Percentiles rank a stretch among this genome's conserved stretches.
Conservation (phyloP, 2,329 filamentous ascomycete genomes). For the Beauveria medogensis region DNA sequence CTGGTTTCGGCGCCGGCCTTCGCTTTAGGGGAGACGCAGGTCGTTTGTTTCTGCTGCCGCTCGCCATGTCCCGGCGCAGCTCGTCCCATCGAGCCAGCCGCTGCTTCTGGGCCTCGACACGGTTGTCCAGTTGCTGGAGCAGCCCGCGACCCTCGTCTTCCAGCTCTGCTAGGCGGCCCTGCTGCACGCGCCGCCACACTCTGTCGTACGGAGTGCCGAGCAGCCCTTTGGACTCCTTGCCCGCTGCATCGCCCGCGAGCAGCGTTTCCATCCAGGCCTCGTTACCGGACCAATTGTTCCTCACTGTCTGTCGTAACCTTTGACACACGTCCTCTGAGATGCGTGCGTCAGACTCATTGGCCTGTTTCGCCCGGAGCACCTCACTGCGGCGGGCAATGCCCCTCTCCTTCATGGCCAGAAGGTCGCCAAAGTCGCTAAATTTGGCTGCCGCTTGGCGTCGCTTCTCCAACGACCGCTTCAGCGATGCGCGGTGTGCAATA, state of each 20-base stretch:
- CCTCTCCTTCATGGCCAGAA: constrained; percentile 56
- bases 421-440: constrained; percentile 55
- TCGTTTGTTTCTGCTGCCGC: constrained; percentile 17
- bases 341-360: constrained; percentile 19
- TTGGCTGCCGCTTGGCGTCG: constrained; percentile 52
- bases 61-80: constrained; percentile 48
- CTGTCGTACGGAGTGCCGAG: constrained; percentile 59
- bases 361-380: constrained; percentile 28
- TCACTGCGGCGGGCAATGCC: constrained; percentile 48
- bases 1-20: constrained; percentile 15
- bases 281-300: constrained; percentile 72
- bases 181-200: constrained; percentile 61
- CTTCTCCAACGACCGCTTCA: constrained; percentile 49
- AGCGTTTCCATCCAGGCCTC: constrained; percentile 66
- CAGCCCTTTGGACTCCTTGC: constrained; percentile 48
- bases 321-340: constrained; percentile 34
- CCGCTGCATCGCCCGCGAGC: constrained; percentile 54
- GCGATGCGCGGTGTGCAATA: constrained; percentile 62
- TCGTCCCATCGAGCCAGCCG: constrained; percentile 66
- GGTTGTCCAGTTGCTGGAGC: constrained; percentile 61
- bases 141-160: constrained; percentile 45
- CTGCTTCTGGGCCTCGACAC: constrained; percentile 58
- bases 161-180: constrained; percentile 48
- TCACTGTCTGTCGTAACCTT: constrained; percentile 52
- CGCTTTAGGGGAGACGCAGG: constrained; percentile 18